phyloP scores from a whole-genome alignment of 2,329 filamentous ascomycete species.

The Epichloe gansuensis region DNA sequence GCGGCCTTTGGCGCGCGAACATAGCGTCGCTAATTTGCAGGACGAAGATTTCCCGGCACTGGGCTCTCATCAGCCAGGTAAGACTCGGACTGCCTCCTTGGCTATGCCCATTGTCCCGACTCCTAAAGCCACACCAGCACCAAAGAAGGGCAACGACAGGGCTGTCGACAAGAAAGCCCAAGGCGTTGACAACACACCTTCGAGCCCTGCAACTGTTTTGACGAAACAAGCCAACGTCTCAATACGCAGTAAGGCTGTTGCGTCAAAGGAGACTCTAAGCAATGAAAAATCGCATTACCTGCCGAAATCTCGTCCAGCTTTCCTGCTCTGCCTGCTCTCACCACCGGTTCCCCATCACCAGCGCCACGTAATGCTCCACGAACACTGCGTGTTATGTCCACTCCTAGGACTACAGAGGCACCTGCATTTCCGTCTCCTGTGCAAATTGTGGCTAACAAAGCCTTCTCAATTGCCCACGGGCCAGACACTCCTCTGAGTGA shows the following conservation, averaged over 20 bases:
- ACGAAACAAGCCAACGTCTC: not conserved
- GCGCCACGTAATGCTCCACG: conserved; percentile 42
- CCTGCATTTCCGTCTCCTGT: conserved; percentile 28
- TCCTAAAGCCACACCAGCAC: conserved; percentile 21
- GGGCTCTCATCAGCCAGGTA: conserved; percentile 30
- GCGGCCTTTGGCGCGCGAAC: conserved; percentile 15
- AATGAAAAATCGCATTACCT: conserved; percentile 3
- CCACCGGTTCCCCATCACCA: conserved; percentile 35
- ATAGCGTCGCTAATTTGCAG: conserved; percentile 27
- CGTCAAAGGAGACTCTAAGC: conserved; percentile 1
- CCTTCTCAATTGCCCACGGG: conserved; percentile 27
- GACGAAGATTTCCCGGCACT: conserved; percentile 54
- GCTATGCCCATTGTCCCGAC: conserved; percentile 23
- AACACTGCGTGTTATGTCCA: conserved; percentile 48
- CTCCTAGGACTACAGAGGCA: conserved; percentile 46
- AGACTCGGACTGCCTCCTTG: conserved; percentile 19
- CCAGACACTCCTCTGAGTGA: conserved; percentile 68
- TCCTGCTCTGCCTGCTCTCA: conserved; percentile 36
- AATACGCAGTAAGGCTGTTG: not conserved
- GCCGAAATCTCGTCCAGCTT: conserved; percentile 28
- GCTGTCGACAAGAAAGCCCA: conserved; percentile 13
- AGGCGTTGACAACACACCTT: not conserved
- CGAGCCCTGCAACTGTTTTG: not conserved
- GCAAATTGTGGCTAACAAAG: conserved; percentile 17
- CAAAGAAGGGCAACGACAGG: conserved; percentile 22